Percentiles rank a stretch among this genome's conserved stretches.
phyloP scores from a whole-genome alignment of 345 rosid species.

The Firmiana major region DNA sequence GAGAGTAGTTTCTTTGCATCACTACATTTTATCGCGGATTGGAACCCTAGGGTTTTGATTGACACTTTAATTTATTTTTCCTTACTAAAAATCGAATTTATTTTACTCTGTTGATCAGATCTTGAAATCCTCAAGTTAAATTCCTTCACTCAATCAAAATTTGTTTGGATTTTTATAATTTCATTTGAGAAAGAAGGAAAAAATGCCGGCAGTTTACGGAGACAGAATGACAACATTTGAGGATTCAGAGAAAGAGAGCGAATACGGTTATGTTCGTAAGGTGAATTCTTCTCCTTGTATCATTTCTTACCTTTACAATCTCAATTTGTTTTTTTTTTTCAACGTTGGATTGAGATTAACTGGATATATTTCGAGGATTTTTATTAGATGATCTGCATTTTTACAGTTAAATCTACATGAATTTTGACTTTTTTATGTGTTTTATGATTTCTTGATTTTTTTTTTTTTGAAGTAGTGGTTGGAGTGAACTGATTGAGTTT shows the following conservation, averaged over 20 bases:
- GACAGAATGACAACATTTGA: conserved; percentile 87
- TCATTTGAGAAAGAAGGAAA: background rate
- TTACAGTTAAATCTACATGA: background rate
- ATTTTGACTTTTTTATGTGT: background rate
- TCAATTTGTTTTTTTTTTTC: background rate
- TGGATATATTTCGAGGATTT: conserved; percentile 13
- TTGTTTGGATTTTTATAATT: conserved; percentile 8
- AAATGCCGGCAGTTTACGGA: conserved; percentile 87
- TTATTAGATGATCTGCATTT: background rate
- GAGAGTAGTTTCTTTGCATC: background rate
- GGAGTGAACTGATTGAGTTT: background rate
- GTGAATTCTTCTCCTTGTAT: conserved; percentile 24
- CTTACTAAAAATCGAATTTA: conserved; percentile 5
- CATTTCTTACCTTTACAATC: background rate
- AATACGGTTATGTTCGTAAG: conserved; percentile 98
- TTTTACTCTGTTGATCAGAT: conserved; percentile 26
- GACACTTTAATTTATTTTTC: conserved; percentile 8
- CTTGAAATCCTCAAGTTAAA: conserved; percentile 23
- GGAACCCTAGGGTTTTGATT: conserved; percentile 21
- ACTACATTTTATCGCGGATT: conserved; percentile 1
- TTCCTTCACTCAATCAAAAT: conserved; percentile 6
- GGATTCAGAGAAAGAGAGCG: conserved; percentile 96
- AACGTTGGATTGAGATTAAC: background rate
- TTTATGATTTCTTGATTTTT: background rate
- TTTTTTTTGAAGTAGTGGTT: background rate